Evolutionary conservation across 805 yeast species (phyloP), one percentile per base, ranked within the genome.

Genomic region (Suhomyces sp.): DNA sequence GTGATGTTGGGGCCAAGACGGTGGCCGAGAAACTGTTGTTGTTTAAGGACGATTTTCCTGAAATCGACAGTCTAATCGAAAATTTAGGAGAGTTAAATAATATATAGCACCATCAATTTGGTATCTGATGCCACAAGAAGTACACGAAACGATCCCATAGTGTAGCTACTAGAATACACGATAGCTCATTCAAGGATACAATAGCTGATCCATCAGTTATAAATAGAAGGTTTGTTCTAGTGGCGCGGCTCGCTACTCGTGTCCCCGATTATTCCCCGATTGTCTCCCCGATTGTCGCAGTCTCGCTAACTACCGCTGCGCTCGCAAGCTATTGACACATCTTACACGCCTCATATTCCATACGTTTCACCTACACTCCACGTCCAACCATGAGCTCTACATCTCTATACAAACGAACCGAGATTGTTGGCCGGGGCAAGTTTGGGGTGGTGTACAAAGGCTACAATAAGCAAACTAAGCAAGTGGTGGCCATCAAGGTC

Each of bases 401-500:
- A 25, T 43, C 51, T 12, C 27, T 51, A 9, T 91, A 85, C 71
- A 85, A 86, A 61, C 79, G 97, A 45, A 86, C 93, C 12, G 97
- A 94, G 69, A 85, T 91, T 31, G 87, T 96, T 12, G 99, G 99
- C 7, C 80, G 96, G 53, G 99, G 99, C 20, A 94, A 91, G 73
- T 94, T 94, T 69, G 99, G 99, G 44, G 86, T 92, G 22, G 99
- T 94, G 4, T 94, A 93, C 69, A 92, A 91, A 66, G 99, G 96
- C 19, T 73, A 79, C 49, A 81, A 86, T 61, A 69, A 80, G 39
- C 80, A 81, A 51, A 86, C 96, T 6, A 84, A 84, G 57, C 86
- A 85, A 57, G 82, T 89, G 1, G 93, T 89, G 52, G 99, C 99
- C 24, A 91, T 94, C 65, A 94, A 94, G 65, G 94, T 93, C 9